These are phyloP conservation scores for Cladosporium sp. DNA, from an alignment of 2,329 filamentous ascomycete species.

Conservation along the genomic window DNA sequence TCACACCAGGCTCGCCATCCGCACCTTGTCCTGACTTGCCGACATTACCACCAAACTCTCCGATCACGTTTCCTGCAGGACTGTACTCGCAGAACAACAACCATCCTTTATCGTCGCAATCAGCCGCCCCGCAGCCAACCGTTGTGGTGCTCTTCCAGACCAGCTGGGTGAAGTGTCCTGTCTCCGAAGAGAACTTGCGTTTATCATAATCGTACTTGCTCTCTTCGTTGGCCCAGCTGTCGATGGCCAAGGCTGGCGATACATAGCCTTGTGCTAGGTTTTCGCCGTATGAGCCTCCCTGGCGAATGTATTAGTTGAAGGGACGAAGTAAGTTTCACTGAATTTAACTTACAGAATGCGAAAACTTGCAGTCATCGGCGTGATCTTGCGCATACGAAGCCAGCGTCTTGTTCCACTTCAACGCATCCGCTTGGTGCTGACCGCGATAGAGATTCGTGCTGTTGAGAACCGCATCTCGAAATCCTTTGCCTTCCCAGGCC, in stretches of 20 bases:
- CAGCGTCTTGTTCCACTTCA: slow-evolving; percentile 34
- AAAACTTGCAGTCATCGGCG: slow-evolving; percentile 34
- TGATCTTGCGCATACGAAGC: slow-evolving; percentile 35
- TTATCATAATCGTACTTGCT: slow-evolving; percentile 33
- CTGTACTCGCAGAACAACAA: slow-evolving; percentile 44
- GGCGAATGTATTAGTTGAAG: neutral
- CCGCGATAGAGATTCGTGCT: slow-evolving; percentile 38
- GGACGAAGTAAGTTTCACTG: neutral
- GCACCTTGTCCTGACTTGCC: slow-evolving; percentile 29
- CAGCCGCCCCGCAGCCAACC: slow-evolving; percentile 34
- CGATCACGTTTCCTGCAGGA: slow-evolving; percentile 42
- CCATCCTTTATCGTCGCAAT: slow-evolving; percentile 34
- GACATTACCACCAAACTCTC: slow-evolving; percentile 41
- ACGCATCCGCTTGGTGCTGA: slow-evolving; percentile 27
- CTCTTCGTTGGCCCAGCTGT: slow-evolving; percentile 38
- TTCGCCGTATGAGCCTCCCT: slow-evolving; percentile 38
- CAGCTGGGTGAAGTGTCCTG: slow-evolving; percentile 40
- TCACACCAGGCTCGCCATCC: slow-evolving; percentile 29
- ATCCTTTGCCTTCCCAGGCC: slow-evolving; percentile 25
- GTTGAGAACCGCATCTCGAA: slow-evolving; percentile 33
- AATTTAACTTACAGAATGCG: slow-evolving; percentile 32
- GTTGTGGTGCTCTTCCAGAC: slow-evolving; percentile 37
- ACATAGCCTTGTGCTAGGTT: slow-evolving; percentile 36
- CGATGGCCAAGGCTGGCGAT: slow-evolving; percentile 30
- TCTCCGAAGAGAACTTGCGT: slow-evolving; percentile 31